Base-by-base conservation (phyloP, 2,329 filamentous ascomycete genomes). In the Hortaea sp. region DNA sequence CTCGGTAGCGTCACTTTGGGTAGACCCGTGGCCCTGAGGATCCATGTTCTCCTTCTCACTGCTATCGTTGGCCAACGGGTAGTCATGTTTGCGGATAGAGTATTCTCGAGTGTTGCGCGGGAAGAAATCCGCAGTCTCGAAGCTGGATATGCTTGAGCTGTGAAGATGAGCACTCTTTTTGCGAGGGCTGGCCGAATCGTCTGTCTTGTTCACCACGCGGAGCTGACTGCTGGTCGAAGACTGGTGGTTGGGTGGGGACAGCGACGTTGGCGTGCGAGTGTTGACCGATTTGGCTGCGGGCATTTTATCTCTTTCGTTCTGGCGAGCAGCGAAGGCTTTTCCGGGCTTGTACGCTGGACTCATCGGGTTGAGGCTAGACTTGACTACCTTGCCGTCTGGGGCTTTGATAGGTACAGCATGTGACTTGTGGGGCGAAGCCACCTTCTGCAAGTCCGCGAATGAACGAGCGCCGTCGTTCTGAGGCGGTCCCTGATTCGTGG, bases 111-210 rank as follows among this genome's bases (percentile, higher is more conserved):
- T 61, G 46, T 67, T 63, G 50, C 53, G 54, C 7, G 64, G 64
- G 48, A 67, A 67, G 58, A 67, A 67, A 50, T 66, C 63, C 13
- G 60, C 59, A 7, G 64, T 67, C 30, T 56, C 55, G 47, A 64
- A 61, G 50, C 64, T 66, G 7, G 63, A 59, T n/a, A 58, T 49
- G 47, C 63, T 66, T 5, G 62, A 63, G 46, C 56, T 60, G 43
- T 58, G 55, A 5, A 59, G 29, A 30, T 54, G 52, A 32, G 48
- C 39, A 39, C 48, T 51, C 50, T 55, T 55, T 47, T 56, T 57
- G 7, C 48, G 38, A n/a, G 55, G 56, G 41, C 50, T 55, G 49
- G 53, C 49, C 4, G 54, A 54, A 7, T 57, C 53, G 20, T 53
- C 45, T 31, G 55, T 48, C 20, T 35, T 40, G 44, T 49, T 41